Percentiles rank a stretch among this genome's conserved stretches.
Conservation (phyloP, 192 early-diverging fungal genomes). For the Dissophora globulifera region DNA sequence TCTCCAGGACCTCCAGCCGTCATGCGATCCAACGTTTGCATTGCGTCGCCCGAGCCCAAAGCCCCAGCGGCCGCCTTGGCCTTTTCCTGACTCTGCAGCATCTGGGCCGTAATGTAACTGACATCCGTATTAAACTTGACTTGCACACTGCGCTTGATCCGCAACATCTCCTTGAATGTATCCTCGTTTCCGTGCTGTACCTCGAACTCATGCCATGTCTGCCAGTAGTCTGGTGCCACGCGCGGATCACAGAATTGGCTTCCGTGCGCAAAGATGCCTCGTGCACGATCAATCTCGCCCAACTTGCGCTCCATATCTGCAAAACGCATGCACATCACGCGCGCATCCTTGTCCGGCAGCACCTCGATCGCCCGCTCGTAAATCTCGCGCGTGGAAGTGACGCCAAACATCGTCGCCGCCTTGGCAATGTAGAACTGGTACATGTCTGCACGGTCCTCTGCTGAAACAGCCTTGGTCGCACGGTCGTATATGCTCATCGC, state of each 20-base stretch:
- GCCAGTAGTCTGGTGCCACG: slow-evolving; percentile 80
- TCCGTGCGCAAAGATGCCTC: slow-evolving; percentile 88
- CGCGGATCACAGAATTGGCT: slow-evolving; percentile 91
- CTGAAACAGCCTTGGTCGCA: slow-evolving; percentile 81
- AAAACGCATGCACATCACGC: slow-evolving; percentile 83
- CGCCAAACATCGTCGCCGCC: slow-evolving; percentile 86
- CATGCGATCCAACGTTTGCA: slow-evolving; percentile 52
- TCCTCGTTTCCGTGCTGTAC: slow-evolving; percentile 97
- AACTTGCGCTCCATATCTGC: slow-evolving; percentile 88
- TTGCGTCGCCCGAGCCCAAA: slow-evolving; percentile 24
- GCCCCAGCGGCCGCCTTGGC: slow-evolving; percentile 14
- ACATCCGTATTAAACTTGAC: slow-evolving; percentile 87
- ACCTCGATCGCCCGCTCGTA: slow-evolving; percentile 92
- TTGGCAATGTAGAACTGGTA: slow-evolving; percentile 93
- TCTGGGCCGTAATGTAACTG: slow-evolving; percentile 45
- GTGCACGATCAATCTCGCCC: slow-evolving; percentile 95
- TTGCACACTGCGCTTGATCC: slow-evolving; percentile 90
- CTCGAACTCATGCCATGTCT: slow-evolving; percentile 96
- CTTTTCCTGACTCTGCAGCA: slow-evolving; percentile 49
- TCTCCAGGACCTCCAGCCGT: slow-evolving; percentile 44
- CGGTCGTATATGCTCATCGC: slow-evolving; percentile 96
- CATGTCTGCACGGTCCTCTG: slow-evolving; percentile 82
- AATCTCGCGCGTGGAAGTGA: slow-evolving; percentile 87
- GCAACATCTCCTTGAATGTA: slow-evolving; percentile 97
- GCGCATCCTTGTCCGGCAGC: slow-evolving; percentile 83